These are phyloP conservation scores for Auxenochlorella pyrenoidosa DNA, from an alignment of 139 green algal species.

Conservation along the genomic window DNA sequence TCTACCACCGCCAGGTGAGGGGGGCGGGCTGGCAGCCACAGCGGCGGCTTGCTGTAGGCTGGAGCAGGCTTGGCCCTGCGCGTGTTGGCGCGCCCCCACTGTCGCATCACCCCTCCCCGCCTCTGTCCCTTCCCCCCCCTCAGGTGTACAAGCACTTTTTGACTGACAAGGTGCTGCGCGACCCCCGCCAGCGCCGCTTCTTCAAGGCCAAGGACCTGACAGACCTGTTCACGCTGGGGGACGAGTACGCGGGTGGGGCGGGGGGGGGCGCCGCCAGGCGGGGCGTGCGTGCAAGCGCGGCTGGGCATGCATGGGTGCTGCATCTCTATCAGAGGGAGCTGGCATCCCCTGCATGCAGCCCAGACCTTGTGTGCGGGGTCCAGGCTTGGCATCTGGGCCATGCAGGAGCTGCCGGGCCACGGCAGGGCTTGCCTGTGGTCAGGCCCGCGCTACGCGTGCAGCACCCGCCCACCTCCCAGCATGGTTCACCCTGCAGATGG, in stretches of 20 bases:
- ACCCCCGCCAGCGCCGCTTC: conserved; percentile 93
- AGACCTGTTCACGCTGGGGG: conserved; percentile 94
- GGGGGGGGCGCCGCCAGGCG: not conserved
- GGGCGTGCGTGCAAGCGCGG: not conserved
- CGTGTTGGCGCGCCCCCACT: no score
- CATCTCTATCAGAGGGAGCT: no score
- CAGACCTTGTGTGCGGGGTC: no score
- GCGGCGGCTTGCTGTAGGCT: not conserved
- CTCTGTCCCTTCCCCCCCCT: conserved; percentile 34
- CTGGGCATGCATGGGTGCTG: no score
- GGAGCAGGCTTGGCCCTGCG: not conserved
- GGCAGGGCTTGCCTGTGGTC: no score
- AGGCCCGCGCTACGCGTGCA: no score
- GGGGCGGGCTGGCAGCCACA: not conserved
- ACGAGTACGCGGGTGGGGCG: conserved; percentile 62
- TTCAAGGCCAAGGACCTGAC: conserved; percentile 91
- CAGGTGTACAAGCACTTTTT: conserved; percentile 67
- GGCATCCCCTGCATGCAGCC: no score
- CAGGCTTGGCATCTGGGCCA: no score
- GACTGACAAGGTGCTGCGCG: conserved; percentile 78
- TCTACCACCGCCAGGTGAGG: conserved; percentile 97
- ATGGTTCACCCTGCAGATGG: conserved; percentile 30
- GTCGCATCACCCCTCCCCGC: no score
- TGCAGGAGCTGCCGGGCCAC: no score
- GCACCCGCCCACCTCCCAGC: not conserved